Conservation (phyloP, 2,329 filamentous ascomycete genomes). For the Talaromyces rugulosus region DNA sequence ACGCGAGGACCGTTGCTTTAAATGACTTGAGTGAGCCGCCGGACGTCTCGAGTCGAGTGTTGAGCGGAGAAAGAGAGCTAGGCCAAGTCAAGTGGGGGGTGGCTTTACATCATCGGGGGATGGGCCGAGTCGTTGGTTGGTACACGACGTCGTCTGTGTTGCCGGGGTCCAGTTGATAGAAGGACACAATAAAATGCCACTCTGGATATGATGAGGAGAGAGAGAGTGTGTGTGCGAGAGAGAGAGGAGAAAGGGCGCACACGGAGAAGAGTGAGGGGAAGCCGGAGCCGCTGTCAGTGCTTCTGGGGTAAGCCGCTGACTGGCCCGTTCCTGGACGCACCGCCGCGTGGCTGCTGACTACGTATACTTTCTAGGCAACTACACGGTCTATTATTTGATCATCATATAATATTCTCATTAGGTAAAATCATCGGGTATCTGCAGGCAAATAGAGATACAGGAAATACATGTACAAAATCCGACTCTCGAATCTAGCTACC, state of each 20-base stretch:
- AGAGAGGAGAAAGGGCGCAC: background rate
- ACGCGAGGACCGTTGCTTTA: background rate
- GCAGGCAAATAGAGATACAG: background rate
- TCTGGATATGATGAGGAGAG: too few species aligned
- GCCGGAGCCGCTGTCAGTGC: background rate
- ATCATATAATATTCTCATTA: background rate
- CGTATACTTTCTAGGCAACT: too few species aligned
- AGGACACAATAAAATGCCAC: background rate
- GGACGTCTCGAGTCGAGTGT: background rate
- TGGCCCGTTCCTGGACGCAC: background rate
- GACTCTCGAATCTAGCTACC: conserved; percentile 18
- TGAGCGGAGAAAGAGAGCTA: background rate
- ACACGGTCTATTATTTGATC: background rate
- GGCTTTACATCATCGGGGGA: background rate
- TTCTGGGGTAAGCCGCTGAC: background rate
- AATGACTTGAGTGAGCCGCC: background rate
- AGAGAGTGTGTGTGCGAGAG: too few species aligned
- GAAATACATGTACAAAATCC: background rate
- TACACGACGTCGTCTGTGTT: background rate
- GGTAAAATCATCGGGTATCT: background rate
- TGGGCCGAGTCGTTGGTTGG: background rate
- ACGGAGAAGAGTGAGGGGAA: background rate
- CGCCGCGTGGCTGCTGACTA: background rate
- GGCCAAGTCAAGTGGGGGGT: background rate
- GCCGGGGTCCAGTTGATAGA: background rate